phyloP scores from a whole-genome alignment of 2,329 filamentous ascomycete genomes.

The Beauveria asiatica region DNA sequence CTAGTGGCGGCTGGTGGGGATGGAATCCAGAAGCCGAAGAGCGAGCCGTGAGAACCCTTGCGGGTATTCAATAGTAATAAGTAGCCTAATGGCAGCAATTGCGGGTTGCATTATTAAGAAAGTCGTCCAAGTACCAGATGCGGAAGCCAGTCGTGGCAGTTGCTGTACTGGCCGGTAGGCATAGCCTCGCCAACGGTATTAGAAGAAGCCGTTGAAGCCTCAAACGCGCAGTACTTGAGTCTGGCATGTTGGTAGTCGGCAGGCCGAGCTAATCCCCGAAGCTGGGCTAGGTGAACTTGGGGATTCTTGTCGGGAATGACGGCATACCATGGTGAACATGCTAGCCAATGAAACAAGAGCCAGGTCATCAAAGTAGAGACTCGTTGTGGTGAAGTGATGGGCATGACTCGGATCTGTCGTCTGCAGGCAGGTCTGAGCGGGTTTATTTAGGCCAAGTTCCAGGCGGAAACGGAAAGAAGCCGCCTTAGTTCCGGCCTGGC shows the following conservation, averaged over 20 bases:
- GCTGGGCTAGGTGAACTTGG: background rate
- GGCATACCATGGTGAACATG: background rate
- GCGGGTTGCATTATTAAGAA: background rate
- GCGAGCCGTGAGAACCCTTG: constrained; percentile 3
- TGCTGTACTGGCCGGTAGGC: too few species aligned
- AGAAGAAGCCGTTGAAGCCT: background rate
- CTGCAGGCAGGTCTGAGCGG: too few species aligned
- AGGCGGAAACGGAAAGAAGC: too few species aligned
- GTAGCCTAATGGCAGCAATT: background rate
- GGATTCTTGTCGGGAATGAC: background rate
- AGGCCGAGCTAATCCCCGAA: constrained; percentile 4
- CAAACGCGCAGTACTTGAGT: background rate
- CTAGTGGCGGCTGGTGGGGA: background rate
- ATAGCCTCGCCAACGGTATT: background rate
- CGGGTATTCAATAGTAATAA: background rate
- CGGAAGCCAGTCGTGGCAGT: background rate
- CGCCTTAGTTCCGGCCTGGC: too few species aligned
- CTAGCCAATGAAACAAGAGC: too few species aligned
- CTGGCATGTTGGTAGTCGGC: background rate
- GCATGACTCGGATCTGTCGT: too few species aligned
- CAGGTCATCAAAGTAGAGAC: too few species aligned
- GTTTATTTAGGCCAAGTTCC: too few species aligned
- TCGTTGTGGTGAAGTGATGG: too few species aligned
- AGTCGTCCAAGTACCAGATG: background rate
- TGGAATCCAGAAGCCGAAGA: constrained; percentile 1